Percentiles rank a stretch among this genome's conserved stretches.
Evolutionary conservation across 805 yeast species (phyloP).

Genomic region (Barnettozyma siamensis): DNA sequence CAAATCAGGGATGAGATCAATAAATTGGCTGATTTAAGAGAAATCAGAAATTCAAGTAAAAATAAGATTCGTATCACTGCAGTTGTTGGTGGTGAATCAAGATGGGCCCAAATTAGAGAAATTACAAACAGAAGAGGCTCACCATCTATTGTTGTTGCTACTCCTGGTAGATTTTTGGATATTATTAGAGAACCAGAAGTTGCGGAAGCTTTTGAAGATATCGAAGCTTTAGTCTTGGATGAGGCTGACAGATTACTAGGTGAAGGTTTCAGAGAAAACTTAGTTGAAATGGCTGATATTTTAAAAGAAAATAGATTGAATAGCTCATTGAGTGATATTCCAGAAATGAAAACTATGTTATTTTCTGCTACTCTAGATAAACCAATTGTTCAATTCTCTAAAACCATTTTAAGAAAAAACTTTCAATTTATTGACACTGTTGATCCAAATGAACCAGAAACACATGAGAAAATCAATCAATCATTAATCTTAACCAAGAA

Average conservation of each 20-base stretch:
- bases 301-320: conserved; percentile 34
- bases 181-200: conserved; percentile 42
- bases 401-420: conserved; percentile 45
- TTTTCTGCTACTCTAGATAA: conserved; percentile 86
- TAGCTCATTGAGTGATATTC: conserved; percentile 26
- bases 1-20: conserved; percentile 68
- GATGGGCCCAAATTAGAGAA: conserved; percentile 30
- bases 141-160: conserved; percentile 71
- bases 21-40: conserved; percentile 34
- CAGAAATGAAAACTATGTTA: conserved; percentile 56
- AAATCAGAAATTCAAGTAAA: conserved; percentile 16
- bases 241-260: conserved; percentile 89
- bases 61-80: conserved; percentile 38
- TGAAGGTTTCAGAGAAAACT: conserved; percentile 68
- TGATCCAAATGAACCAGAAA: conserved; percentile 64
- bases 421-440: conserved; percentile 69
- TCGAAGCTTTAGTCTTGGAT: conserved; percentile 70
- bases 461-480: conserved; percentile 75
- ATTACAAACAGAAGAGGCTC: conserved; percentile 24
- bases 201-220: conserved; percentile 41
- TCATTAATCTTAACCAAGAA: conserved; percentile 47
- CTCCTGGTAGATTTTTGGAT: conserved; percentile 83
- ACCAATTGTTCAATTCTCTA: conserved; percentile 62
- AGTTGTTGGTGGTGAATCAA: conserved; percentile 64
- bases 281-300: conserved; percentile 49